These are phyloP conservation scores for Primulina tabacum DNA, from an alignment of 257 asterid species.

Conservation along the genomic window DNA sequence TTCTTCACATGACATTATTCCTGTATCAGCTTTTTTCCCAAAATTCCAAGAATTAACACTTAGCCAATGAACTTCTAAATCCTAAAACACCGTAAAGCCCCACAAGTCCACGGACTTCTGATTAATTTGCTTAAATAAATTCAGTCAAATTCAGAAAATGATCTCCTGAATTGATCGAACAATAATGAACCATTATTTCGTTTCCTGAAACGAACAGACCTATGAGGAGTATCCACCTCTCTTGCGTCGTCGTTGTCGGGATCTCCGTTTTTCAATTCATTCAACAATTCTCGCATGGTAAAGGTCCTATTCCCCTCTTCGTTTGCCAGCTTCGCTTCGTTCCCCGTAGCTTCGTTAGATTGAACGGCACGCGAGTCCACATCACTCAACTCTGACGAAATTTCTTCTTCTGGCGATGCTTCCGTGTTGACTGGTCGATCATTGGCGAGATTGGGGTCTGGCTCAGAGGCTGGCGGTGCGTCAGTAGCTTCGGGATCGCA, in stretches of 20 bases:
- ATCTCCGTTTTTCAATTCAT: conserved; percentile 82
- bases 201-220: conserved; percentile 43
- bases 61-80: conserved; percentile 18
- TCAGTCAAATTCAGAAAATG: neutral
- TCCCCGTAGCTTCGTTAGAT: conserved; percentile 30
- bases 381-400: conserved; percentile 34
- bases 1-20: conserved; percentile 8
- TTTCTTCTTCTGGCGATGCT: conserved; percentile 35
- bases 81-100: conserved; percentile 2
- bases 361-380: conserved; percentile 31
- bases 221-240: conserved; percentile 61
- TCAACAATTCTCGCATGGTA: conserved; percentile 91
- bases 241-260: conserved; percentile 40
- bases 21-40: neutral
- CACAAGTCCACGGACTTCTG: neutral
- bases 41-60: neutral
- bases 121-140: no score
- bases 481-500: conserved; percentile 10
- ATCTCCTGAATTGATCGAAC: conserved; percentile 13
- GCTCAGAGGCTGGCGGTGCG: conserved; percentile 37
- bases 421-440: conserved; percentile 34
- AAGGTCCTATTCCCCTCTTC: conserved; percentile 76
- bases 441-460: conserved; percentile 50
- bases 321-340: conserved; percentile 39
- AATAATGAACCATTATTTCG: conserved; percentile 2